phyloP scores from a whole-genome alignment of 345 rosid genomes.

The Lepidium africanum region DNA sequence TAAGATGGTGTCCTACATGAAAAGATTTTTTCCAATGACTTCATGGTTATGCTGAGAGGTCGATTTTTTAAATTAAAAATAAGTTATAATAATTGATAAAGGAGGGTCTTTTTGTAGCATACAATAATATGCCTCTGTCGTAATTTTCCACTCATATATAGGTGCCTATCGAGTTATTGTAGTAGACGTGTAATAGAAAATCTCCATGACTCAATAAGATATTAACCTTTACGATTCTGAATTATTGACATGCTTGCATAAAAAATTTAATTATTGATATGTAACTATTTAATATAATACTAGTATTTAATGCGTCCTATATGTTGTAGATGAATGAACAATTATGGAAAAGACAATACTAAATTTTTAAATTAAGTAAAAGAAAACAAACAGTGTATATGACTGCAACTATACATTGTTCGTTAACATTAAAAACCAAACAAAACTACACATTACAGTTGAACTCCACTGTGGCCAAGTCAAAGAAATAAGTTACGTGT shows the following conservation, averaged over 20 bases:
- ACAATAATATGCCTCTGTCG: conserved; percentile 7
- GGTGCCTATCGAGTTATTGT: not conserved
- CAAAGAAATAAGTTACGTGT: not conserved
- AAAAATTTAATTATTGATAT: not conserved
- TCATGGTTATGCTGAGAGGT: not conserved
- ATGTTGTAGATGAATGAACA: not conserved
- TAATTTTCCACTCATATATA: conserved; percentile 18
- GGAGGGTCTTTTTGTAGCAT: not conserved
- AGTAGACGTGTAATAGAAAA: conserved; percentile 2
- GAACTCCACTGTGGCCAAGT: not conserved
- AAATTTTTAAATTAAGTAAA: not conserved
- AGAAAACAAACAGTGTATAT: not conserved
- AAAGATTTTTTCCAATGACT: not conserved
- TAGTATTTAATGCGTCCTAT: not conserved
- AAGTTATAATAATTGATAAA: conserved; percentile 19
- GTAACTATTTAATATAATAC: not conserved
- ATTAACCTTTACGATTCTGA: conserved; percentile 5
- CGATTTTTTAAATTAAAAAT: not conserved
- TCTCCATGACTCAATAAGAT: not conserved
- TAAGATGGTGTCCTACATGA: not conserved
- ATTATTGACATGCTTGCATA: not conserved
- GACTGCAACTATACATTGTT: not conserved
- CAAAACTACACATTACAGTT: not conserved
- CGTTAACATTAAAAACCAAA: too few relatives aligned
- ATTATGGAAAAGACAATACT: not conserved